Evolutionary conservation across 2,329 filamentous ascomycete species (phyloP).

Genomic region (Neofusicoccum cordaticola): DNA sequence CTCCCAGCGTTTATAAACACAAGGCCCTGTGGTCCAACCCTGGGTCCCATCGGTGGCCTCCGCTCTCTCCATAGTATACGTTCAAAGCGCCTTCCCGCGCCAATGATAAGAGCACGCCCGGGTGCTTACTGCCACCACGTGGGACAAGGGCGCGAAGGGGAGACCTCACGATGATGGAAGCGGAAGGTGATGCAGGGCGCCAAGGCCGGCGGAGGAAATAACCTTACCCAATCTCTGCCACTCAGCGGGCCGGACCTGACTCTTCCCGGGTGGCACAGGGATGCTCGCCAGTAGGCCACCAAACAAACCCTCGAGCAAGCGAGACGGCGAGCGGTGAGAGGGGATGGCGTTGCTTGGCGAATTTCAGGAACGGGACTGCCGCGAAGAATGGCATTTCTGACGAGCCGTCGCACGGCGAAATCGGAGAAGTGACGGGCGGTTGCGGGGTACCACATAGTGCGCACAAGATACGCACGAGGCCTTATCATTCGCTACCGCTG

Average conservation of each 20-base stretch:
- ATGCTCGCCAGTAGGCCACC: not conserved
- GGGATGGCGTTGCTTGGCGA: not conserved
- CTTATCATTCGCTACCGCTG: slow-evolving; percentile 13
- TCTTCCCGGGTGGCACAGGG: not conserved
- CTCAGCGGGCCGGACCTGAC: slow-evolving; percentile 1
- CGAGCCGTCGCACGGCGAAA: not conserved
- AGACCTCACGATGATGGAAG: slow-evolving; percentile 13
- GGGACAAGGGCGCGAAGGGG: not conserved
- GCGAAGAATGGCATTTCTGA: not conserved
- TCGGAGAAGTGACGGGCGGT: not conserved
- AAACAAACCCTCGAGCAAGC: not conserved
- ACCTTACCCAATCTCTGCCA: slow-evolving; percentile 4
- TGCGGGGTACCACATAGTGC: slow-evolving; percentile 5
- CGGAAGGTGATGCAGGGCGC: slow-evolving; percentile 16
- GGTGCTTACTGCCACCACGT: not conserved
- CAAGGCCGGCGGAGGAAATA: slow-evolving; percentile 4
- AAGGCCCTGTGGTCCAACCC: not conserved
- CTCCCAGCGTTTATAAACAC: slow-evolving; percentile 10
- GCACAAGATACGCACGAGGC: slow-evolving; percentile 10
- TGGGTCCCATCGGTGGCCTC: not conserved
- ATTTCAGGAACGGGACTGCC: not conserved
- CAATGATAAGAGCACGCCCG: slow-evolving; percentile 9
- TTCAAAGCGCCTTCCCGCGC: not conserved
- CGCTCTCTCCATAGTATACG: not conserved
- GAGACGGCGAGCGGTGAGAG: not conserved